Conservation (phyloP, 2,329 filamentous ascomycete genomes). For the Monilinia vaccinii-corymbosi region DNA sequence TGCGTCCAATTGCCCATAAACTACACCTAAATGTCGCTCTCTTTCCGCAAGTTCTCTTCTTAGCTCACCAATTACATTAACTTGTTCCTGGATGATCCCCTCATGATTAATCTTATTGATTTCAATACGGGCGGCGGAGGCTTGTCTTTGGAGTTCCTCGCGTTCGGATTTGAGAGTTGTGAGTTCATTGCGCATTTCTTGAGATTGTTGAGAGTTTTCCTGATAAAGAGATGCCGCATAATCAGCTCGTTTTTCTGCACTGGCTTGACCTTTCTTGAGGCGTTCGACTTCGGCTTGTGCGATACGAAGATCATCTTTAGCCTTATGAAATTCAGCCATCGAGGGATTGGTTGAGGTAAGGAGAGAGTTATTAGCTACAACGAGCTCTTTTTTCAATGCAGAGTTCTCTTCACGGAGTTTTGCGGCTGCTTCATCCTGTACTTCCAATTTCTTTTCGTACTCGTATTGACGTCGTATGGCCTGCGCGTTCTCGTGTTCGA, state of each 20-base stretch:
- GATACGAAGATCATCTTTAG: conserved; percentile 31
- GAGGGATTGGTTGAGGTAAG: conserved; percentile 31
- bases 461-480: conserved; percentile 9
- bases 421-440: conserved; percentile 13
- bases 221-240: conserved; percentile 27
- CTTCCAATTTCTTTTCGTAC: conserved; percentile 18
- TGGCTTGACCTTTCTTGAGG: conserved; percentile 16
- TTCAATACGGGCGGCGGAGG: conserved; percentile 20
- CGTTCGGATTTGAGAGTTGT: conserved; percentile 14
- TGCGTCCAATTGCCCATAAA: conserved; percentile 31
- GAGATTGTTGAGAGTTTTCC: conserved; percentile 19
- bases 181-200: conserved; percentile 17
- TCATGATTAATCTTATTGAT: conserved; percentile 25
- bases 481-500: conserved; percentile 33
- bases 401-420: conserved; percentile 24
- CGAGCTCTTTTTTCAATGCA: conserved; percentile 24
- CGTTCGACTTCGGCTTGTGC: conserved; percentile 18
- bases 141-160: conserved; percentile 16
- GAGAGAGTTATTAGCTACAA: conserved; percentile 13
- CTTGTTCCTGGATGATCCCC: conserved; percentile 15
- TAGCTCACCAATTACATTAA: conserved; percentile 29
- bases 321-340: conserved; percentile 33
- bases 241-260: conserved; percentile 21
- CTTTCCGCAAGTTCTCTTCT: conserved; percentile 24
- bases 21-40: conserved; percentile 33